A percentile compares a stretch with the other conserved stretches of the same genome.
These are phyloP conservation scores for Pugionium cornutum DNA, from an alignment of 345 rosid species.

Conservation along the genomic window DNA sequence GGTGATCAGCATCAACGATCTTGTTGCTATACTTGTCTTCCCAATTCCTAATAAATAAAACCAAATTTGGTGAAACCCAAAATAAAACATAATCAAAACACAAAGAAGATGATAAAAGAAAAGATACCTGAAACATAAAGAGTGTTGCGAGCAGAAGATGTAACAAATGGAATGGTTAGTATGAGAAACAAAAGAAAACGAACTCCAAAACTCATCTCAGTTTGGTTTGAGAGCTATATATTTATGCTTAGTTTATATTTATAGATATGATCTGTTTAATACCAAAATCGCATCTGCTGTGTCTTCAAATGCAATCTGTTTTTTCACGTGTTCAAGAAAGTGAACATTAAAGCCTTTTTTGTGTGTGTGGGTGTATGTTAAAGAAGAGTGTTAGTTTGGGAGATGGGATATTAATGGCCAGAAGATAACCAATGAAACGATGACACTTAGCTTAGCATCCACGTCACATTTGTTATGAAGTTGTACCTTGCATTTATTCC, in stretches of 20 bases:
- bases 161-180: constrained; percentile 29
- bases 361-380: constrained; percentile 8
- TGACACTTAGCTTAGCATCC: constrained; percentile 20
- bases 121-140: constrained; percentile 30
- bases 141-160: constrained; percentile 28
- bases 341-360: constrained; percentile 26
- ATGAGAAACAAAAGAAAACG: constrained; percentile 32
- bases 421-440: constrained; percentile 16
- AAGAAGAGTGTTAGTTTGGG: constrained; percentile 35
- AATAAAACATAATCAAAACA: constrained; percentile 1
- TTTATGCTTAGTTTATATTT: background rate
- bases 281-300: constrained; percentile 2
- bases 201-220: constrained; percentile 25
- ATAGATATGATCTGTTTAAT: constrained; percentile 21
- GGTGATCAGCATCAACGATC: constrained; percentile 17
- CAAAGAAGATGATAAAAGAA: background rate
- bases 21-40: background rate
- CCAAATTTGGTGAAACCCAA: constrained; percentile 2
- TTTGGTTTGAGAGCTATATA: constrained; percentile 23
- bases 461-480: constrained; percentile 2
- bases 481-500: too few relatives aligned
- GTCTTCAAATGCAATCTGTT: constrained; percentile 15
- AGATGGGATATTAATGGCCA: constrained; percentile 33
- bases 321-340: constrained; percentile 26
- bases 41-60: constrained; percentile 20